Conservation (phyloP, 2,329 filamentous ascomycete genomes). For the Penicillium psychrosexuale region DNA sequence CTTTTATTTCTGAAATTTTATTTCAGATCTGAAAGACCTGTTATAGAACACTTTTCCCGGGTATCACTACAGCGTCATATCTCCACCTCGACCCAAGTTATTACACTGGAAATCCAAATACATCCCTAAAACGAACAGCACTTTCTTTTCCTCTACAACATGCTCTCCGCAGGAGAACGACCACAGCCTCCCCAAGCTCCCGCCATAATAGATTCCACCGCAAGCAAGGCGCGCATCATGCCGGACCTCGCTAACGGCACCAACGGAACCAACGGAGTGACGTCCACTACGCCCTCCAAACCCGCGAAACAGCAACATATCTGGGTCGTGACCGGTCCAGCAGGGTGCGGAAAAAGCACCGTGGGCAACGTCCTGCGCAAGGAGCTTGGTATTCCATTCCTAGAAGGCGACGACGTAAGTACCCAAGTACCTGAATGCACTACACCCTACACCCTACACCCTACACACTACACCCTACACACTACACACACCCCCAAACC, state of each 20-base stretch:
- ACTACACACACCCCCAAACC: background rate
- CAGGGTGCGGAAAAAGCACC: conserved; percentile 76
- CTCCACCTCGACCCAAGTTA: conserved; percentile 8
- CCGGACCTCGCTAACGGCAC: conserved; percentile 9
- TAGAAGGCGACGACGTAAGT: conserved; percentile 75
- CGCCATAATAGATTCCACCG: conserved; percentile 21
- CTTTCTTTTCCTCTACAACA: conserved; percentile 23
- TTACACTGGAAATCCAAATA: conserved; percentile 11
- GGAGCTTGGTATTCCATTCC: conserved; percentile 63
- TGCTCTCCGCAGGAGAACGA: conserved; percentile 43
- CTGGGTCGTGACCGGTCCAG: conserved; percentile 76
- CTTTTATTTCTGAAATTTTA: background rate
- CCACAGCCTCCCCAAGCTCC: conserved; percentile 26
- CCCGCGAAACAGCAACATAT: conserved; percentile 58
- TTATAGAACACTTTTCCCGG: conserved; percentile 3
- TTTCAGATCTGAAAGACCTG: background rate
- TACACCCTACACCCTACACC: background rate
- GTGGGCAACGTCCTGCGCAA: conserved; percentile 64
- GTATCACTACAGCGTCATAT: conserved; percentile 22
- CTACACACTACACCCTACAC: background rate
- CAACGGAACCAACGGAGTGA: conserved; percentile 14
- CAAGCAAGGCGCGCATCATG: conserved; percentile 20
- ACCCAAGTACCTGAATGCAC: background rate
- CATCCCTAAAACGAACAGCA: background rate
- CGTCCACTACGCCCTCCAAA: conserved; percentile 8